Percentiles rank a stretch among this genome's conserved stretches.
phyloP scores from a whole-genome alignment of 2,329 filamentous ascomycete genomes.

The Dactylellina sp. region DNA sequence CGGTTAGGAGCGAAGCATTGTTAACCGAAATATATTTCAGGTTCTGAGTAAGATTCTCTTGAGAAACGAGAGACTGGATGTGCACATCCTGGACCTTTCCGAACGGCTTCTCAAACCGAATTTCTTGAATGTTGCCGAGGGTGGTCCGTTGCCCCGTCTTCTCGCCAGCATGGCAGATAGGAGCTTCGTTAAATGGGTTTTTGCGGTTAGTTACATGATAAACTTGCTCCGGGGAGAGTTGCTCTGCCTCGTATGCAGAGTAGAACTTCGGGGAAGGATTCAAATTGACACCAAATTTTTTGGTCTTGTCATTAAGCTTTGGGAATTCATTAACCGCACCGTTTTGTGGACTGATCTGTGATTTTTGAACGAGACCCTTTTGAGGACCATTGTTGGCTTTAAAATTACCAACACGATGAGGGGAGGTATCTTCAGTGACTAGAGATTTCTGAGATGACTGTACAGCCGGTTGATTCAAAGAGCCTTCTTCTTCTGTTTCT shows the following conservation, averaged over 20 bases:
- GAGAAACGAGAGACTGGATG: conserved; percentile 1
- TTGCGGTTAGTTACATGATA: conserved; percentile 6
- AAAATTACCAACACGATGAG: background rate
- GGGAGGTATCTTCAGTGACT: conserved; percentile 6
- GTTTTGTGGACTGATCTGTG: background rate
- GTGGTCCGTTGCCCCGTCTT: background rate
- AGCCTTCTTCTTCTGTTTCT: background rate
- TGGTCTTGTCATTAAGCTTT: background rate
- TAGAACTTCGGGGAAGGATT: conserved; percentile 5
- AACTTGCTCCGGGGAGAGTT: conserved; percentile 1
- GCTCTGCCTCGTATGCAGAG: conserved; percentile 2
- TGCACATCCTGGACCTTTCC: conserved; percentile 14
- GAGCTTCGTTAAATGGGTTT: conserved; percentile 2
- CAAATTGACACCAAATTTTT: background rate
- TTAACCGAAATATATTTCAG: conserved; percentile 13
- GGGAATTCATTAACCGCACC: background rate
- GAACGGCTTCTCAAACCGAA: conserved; percentile 26
- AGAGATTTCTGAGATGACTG: conserved; percentile 9
- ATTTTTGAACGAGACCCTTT: background rate
- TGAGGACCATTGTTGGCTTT: background rate
- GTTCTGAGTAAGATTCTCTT: background rate
- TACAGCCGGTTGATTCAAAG: background rate
- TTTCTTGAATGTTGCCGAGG: conserved; percentile 8
- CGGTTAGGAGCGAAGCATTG: conserved; percentile 10
- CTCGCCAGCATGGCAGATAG: background rate